Evolutionary conservation across 148 eudicot genomes (phyloP).

Genomic region (Chenopodium berlandieri): DNA sequence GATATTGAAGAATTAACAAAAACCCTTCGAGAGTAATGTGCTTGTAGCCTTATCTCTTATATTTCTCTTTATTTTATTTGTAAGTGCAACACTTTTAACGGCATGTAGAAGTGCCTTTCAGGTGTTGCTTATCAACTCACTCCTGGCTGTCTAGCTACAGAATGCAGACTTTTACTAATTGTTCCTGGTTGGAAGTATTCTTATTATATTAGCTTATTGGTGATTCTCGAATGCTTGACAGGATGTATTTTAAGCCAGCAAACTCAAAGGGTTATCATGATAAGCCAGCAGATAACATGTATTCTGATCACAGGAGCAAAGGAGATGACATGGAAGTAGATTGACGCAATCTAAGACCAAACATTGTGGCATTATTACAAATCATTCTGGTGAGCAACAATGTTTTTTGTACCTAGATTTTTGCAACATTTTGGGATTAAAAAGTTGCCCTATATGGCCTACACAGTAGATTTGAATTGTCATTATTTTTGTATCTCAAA

Average conservation of each 20-base stretch:
- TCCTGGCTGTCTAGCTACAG: not conserved
- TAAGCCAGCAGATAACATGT: constrained; percentile 32
- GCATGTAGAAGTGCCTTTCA: not conserved
- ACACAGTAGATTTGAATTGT: not conserved
- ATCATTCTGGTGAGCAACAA: constrained; percentile 17
- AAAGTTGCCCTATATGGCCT: not conserved
- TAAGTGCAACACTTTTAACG: too few species aligned
- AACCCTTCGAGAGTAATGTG: constrained; percentile 45
- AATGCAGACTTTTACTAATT: not conserved
- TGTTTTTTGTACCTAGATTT: constrained; percentile 3
- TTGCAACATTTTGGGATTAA: not conserved
- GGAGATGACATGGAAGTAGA: constrained; percentile 55
- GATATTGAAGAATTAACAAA: constrained; percentile 47
- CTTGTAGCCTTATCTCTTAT: constrained; percentile 3
- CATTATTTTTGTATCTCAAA: not conserved
- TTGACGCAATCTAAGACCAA: not conserved
- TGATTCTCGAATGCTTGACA: constrained; percentile 26
- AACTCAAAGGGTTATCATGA: constrained; percentile 41
- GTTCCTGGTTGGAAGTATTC: not conserved
- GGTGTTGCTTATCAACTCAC: not conserved
- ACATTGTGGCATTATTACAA: constrained; percentile 10
- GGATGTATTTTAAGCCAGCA: constrained; percentile 44
- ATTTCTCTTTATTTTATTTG: not conserved
- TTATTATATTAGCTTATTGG: not conserved
- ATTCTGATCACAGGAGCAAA: constrained; percentile 36